A percentile compares a stretch with the other conserved stretches of the same genome.
Evolutionary conservation across 345 rosid species (phyloP).

Genomic region (Citrus australasica): DNA sequence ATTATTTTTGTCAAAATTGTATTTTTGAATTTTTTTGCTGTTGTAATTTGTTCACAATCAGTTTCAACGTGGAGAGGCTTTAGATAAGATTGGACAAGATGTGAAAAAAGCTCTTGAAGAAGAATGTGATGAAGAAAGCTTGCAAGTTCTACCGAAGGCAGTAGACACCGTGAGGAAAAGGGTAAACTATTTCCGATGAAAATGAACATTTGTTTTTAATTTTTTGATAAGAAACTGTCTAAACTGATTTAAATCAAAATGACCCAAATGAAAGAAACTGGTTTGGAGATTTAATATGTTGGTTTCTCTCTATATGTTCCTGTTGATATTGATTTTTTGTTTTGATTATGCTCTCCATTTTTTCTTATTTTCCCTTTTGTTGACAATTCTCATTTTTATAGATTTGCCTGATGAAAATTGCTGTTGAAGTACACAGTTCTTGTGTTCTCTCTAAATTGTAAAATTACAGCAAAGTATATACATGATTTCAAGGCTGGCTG

Average conservation of each 20-base stretch:
- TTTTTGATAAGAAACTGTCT: neutral
- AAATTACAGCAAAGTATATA: neutral
- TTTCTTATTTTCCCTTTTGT: neutral
- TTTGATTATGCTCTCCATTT: neutral
- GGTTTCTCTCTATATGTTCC: neutral
- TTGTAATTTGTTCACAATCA: conserved; percentile 21
- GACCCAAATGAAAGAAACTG: neutral
- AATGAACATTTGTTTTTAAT: neutral
- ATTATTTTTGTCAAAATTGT: neutral
- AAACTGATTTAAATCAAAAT: neutral
- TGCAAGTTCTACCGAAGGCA: conserved; percentile 66
- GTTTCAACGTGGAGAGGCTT: conserved; percentile 98
- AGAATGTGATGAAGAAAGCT: conserved; percentile 86
- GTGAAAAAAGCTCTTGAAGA: conserved; percentile 68
- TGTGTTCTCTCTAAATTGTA: neutral
- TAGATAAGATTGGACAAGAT: conserved; percentile 72
- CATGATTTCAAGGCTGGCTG: too few species aligned
- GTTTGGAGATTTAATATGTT: neutral
- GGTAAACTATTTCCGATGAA: conserved; percentile 32
- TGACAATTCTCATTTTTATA: neutral
- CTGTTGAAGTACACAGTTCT: neutral
- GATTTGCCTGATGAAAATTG: neutral
- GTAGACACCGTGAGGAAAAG: conserved; percentile 89
- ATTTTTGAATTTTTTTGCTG: neutral
- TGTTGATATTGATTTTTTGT: neutral